A percentile compares a stretch with the other conserved stretches of the same genome.
Evolutionary conservation across 108 stramenopile genomes (phyloP).

Genomic region (Pseudonitzschia pungens): DNA sequence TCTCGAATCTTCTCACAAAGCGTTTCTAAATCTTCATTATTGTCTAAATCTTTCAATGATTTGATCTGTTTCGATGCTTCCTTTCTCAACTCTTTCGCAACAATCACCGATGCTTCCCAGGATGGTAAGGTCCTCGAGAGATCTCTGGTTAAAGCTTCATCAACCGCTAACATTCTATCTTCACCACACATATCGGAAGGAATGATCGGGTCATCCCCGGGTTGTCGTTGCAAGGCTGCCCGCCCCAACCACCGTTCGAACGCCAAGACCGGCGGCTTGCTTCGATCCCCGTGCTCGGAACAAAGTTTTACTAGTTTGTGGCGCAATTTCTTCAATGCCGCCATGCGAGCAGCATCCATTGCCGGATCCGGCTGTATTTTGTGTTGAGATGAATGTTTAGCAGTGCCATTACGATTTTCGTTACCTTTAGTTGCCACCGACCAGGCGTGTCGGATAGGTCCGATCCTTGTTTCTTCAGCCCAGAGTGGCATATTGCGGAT

Average conservation of each 20-base stretch:
- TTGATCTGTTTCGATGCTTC: slow-evolving; percentile 4
- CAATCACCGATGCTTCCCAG: background rate
- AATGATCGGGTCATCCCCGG: slow-evolving; percentile 20
- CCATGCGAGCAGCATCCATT: slow-evolving; percentile 29
- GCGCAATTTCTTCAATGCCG: slow-evolving; percentile 26
- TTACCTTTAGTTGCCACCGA: background rate
- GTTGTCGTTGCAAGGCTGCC: slow-evolving; percentile 12
- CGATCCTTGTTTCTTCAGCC: slow-evolving; percentile 12
- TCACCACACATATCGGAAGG: slow-evolving; percentile 16
- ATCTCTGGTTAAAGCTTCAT: slow-evolving; percentile 14
- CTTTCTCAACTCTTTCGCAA: slow-evolving; percentile 7
- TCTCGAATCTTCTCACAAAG: background rate
- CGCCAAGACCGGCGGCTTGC: slow-evolving; percentile 25
- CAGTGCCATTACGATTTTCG: background rate
- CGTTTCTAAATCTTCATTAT: slow-evolving; percentile 4
- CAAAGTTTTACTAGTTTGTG: slow-evolving; percentile 19
- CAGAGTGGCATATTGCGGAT: slow-evolving; percentile 14
- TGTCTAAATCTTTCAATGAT: background rate
- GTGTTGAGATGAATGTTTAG: background rate
- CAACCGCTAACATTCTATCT: background rate
- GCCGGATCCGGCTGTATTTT: slow-evolving; percentile 4
- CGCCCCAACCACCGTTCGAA: slow-evolving; percentile 42
- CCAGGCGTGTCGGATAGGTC: background rate
- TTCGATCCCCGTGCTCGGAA: slow-evolving; percentile 11
- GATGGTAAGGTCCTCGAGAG: slow-evolving; percentile 3